These are phyloP conservation scores for Suillus lakei DNA, from an alignment of 768 basidiomycete genomes.

Conservation along the genomic window DNA sequence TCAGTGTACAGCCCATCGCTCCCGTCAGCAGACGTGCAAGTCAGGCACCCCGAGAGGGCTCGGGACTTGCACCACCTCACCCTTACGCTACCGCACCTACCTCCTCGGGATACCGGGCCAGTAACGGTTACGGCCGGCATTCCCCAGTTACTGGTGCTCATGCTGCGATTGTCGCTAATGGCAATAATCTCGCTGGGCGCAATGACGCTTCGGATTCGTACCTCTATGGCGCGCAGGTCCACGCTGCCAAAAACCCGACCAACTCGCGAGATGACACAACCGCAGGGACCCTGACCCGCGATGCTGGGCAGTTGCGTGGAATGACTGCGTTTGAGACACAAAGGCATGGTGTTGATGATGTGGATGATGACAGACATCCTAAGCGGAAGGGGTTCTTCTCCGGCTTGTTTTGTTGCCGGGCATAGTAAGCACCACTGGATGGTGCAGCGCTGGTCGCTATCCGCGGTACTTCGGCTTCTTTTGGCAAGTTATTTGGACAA, in stretches of 20 bases:
- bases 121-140: conserved; percentile 57
- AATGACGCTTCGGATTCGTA: conserved; percentile 70
- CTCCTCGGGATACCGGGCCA: conserved; percentile 57
- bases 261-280: conserved; percentile 59
- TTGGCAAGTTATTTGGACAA: background rate
- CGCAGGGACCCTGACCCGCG: conserved; percentile 41
- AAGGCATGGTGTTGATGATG: conserved; percentile 60
- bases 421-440: conserved; percentile 43
- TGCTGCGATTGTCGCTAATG: conserved; percentile 42
- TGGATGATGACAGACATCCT: conserved; percentile 68
- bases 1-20: conserved; percentile 68
- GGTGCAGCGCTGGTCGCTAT: conserved; percentile 25
- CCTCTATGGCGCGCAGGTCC: conserved; percentile 58
- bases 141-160: conserved; percentile 48
- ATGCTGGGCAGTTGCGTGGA: conserved; percentile 43
- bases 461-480: conserved; percentile 25
- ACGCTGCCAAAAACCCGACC: conserved; percentile 52
- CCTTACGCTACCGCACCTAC: conserved; percentile 74
- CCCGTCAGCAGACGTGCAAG: conserved; percentile 71
- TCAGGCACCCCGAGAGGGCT: conserved; percentile 58
- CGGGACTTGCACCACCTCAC: conserved; percentile 59
- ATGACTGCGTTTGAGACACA: conserved; percentile 76
- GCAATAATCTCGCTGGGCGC: conserved; percentile 44
- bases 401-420: conserved; percentile 71
- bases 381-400: conserved; percentile 67